Evolutionary conservation across 352 stramenopile genomes (phyloP), one percentile per base, ranked within the genome.

Genomic region (Porosira glacialis): DNA sequence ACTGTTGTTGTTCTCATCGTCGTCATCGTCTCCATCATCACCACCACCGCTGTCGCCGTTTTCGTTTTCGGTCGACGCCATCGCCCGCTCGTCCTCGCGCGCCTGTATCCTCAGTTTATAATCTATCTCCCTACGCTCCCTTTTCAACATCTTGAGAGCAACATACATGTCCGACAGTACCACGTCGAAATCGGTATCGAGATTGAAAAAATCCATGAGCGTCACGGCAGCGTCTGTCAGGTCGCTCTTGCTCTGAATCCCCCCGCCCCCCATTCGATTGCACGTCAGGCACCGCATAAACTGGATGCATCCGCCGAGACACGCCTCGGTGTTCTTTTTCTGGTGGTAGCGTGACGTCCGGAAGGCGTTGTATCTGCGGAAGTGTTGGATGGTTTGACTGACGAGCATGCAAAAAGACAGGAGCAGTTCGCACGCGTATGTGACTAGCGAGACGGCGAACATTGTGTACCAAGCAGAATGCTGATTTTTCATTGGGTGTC

Each of bases 181-280:
- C 22, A 69, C 68, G 22, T 68, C 57, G 38, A 75, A 75, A 24
- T 57, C 49, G 15, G 47, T 2, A 38, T 21, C 45, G 4, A 44
- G 41, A 28, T 75, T 75, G 26, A 75, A 69, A 27, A 75, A 75
- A 5, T 62, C 47, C 55, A 75, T 75, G 31, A 75, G 45, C n/a
- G 65, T 50, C 10, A 75, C 58, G 0, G 65, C 65, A 11, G 65
- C 65, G 52, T 75, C 65, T 35, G 24, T 68, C 3, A 75, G 65
- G 50, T 75, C 56, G 19, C 19, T n/a, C 35, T 75, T 48, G 5
- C 38, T 28, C 51, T 35, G 13, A 33, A 75, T 63, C 19, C 52
- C 68, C 19, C 65, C 65, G 41, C 65, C 65, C n/a, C 65, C 65
- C 36, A 75, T 26, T 57, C 24, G 21, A 51, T 68, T 68, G 56